Conservation (phyloP, 2,329 filamentous ascomycete species). For the Waltergamsia citrina region DNA sequence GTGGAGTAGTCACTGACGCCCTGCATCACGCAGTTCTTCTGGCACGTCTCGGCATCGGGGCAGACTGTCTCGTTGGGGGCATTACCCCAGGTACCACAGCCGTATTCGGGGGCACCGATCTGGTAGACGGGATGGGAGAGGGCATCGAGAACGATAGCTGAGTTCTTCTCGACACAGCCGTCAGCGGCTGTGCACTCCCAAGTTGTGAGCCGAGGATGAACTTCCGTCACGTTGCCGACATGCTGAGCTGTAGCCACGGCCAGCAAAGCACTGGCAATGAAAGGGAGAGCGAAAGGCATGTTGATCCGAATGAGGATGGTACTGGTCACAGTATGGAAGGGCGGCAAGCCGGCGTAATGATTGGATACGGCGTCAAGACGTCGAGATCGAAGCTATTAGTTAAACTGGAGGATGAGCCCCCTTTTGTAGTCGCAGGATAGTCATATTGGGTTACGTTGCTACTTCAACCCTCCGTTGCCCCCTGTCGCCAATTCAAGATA, state of each 20-base stretch:
- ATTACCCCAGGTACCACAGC: slow-evolving; percentile 22
- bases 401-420: not conserved
- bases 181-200: slow-evolving; percentile 39
- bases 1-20: slow-evolving; percentile 34
- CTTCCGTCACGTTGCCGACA: slow-evolving; percentile 30
- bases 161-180: slow-evolving; percentile 37
- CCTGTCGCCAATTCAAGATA: not conserved
- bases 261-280: slow-evolving; percentile 9
- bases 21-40: slow-evolving; percentile 44
- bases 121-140: slow-evolving; percentile 35
- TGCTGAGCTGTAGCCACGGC: slow-evolving; percentile 24
- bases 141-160: slow-evolving; percentile 40
- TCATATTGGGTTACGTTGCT: no score
- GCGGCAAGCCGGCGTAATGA: no score
- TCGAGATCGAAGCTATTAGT: no score
- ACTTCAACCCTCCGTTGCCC: no score
- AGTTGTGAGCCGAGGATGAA: slow-evolving; percentile 40
- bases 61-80: slow-evolving; percentile 32
- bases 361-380: no score
- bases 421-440: no score
- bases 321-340: no score
- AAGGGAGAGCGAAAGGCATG: slow-evolving; percentile 4
- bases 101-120: slow-evolving; percentile 16
- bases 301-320: not conserved
- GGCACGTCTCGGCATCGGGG: slow-evolving; percentile 38